These are phyloP conservation scores for Suaeda aralocaspica DNA, from an alignment of 148 eudicot genomes.

Conservation along the genomic window DNA sequence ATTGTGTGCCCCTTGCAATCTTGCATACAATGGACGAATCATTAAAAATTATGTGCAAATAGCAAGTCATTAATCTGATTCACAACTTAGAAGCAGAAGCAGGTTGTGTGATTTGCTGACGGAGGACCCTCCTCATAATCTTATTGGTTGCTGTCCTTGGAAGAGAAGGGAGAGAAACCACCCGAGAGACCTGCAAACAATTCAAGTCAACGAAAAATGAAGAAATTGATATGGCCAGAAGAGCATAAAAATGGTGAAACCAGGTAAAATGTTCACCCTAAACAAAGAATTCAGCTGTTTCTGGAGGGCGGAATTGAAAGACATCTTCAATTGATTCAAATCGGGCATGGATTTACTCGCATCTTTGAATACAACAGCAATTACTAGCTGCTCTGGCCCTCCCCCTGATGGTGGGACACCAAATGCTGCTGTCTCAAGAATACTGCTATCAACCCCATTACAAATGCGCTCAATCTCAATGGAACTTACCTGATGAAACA, in stretches of 20 bases:
- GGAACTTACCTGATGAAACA: slow-evolving; percentile 71
- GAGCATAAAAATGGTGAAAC: background rate
- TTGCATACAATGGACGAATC: too few relatives aligned
- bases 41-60: background rate
- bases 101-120: slow-evolving; percentile 57
- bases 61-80: background rate
- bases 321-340: slow-evolving; percentile 39
- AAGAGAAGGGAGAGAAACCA: slow-evolving; percentile 53
- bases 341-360: slow-evolving; percentile 27
- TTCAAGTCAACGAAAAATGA: background rate
- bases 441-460: slow-evolving; percentile 44
- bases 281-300: slow-evolving; percentile 82
- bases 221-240: background rate
- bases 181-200: slow-evolving; percentile 55
- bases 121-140: slow-evolving; percentile 89
- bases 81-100: slow-evolving; percentile 41
- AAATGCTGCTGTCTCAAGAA: slow-evolving; percentile 91
- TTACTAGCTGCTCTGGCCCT: slow-evolving; percentile 83
- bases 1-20: too few relatives aligned
- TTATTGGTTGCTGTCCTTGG: slow-evolving; percentile 95
- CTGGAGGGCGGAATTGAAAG: slow-evolving; percentile 75
- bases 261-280: slow-evolving; percentile 43
- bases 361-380: slow-evolving; percentile 69
- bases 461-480: slow-evolving; percentile 90
- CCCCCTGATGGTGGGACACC: slow-evolving; percentile 80